These are phyloP conservation scores for Globisporangium uncinulatum DNA, from an alignment of 352 stramenopile genomes.

Conservation along the genomic window DNA sequence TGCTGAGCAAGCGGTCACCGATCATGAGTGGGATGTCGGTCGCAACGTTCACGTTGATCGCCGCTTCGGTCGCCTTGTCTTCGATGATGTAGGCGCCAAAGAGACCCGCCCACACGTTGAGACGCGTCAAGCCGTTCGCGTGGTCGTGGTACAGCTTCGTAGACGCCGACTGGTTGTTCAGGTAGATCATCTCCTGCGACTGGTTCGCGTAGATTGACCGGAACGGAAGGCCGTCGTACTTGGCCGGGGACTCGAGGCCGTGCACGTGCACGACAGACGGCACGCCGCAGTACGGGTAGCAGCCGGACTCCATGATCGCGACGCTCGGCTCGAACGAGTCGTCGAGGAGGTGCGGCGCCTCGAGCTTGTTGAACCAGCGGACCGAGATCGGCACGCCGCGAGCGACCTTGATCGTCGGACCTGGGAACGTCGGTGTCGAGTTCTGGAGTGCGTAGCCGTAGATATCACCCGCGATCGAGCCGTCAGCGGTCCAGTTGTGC, in stretches of 20 bases:
- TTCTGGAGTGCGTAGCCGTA: constrained; percentile 42
- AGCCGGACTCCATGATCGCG: constrained; percentile 38
- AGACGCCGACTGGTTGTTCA: constrained; percentile 63
- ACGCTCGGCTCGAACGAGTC: constrained; percentile 42
- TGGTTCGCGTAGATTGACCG: constrained; percentile 69
- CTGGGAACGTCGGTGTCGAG: constrained; percentile 34
- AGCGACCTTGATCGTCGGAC: constrained; percentile 46
- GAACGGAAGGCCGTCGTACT: constrained; percentile 52
- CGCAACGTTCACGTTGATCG: constrained; percentile 48
- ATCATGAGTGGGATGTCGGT: constrained; percentile 57
- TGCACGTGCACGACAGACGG: constrained; percentile 57
- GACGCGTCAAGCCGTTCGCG: constrained; percentile 51
- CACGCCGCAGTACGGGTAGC: constrained; percentile 64
- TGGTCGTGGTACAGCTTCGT: constrained; percentile 78
- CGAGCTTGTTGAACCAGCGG: constrained; percentile 49
- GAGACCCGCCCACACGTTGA: constrained; percentile 63
- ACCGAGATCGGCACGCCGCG: constrained; percentile 34
- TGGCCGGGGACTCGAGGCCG: constrained; percentile 55
- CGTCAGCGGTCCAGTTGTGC: constrained; percentile 46
- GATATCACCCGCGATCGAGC: constrained; percentile 28
- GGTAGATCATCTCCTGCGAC: constrained; percentile 39
- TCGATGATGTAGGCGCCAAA: constrained; percentile 56
- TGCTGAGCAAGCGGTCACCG: constrained; percentile 42
- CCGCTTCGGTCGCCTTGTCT: constrained; percentile 36
- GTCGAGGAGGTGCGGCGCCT: constrained; percentile 38